These are phyloP conservation scores for Verticillium tricorpus DNA, from an alignment of 2,329 filamentous ascomycete species.

Conservation along the genomic window DNA sequence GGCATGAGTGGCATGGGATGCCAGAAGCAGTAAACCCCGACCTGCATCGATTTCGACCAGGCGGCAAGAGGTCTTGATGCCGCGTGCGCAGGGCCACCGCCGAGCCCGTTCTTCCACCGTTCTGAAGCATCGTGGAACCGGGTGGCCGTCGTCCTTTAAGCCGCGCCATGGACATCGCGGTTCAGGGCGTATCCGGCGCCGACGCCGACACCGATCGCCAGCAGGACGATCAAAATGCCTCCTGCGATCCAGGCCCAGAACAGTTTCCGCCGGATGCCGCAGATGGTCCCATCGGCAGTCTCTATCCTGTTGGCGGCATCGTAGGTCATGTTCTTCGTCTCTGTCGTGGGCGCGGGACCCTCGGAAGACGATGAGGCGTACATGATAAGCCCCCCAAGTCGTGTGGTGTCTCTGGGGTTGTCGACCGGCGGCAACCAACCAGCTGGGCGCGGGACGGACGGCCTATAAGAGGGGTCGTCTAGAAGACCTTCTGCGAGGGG, in stretches of 20 bases:
- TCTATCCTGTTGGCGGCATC: background rate
- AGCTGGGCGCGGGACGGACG: background rate
- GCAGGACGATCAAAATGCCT: background rate
- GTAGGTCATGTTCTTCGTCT: background rate
- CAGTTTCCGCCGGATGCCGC: slow-evolving; percentile 3
- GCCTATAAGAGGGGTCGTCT: background rate
- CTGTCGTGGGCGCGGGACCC: background rate
- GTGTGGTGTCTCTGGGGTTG: background rate
- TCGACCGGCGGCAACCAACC: background rate
- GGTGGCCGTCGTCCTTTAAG: background rate
- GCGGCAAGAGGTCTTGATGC: too few relatives aligned
- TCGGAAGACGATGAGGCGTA: background rate
- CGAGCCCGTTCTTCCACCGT: background rate
- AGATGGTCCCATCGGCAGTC: background rate
- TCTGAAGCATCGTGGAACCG: background rate
- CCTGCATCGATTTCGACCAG: too few relatives aligned
- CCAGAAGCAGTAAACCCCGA: too few relatives aligned
- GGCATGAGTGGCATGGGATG: too few relatives aligned
- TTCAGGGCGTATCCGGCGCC: slow-evolving; percentile 4
- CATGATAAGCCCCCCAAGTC: background rate
- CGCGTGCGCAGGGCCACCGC: background rate
- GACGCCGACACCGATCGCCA: slow-evolving; percentile 1
- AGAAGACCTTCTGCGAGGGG: background rate
- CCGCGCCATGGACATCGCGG: background rate
- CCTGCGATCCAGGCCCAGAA: slow-evolving; percentile 2